Evolutionary conservation across 164 flowering plant species (phyloP), one percentile per base, ranked within the genome.

Genomic region (Platanus orientalis): DNA sequence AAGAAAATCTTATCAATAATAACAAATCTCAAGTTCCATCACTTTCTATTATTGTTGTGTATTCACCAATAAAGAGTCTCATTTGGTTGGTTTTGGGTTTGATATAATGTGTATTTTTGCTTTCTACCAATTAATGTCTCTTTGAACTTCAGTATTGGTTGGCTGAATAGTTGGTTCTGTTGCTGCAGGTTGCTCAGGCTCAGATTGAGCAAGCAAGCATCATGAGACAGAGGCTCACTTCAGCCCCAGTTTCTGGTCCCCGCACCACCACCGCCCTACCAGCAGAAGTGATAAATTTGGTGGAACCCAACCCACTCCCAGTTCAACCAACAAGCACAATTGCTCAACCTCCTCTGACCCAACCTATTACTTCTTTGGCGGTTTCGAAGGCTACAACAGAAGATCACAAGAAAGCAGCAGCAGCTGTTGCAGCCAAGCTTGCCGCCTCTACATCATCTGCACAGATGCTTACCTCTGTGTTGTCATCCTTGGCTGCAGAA

Each of bases 371-470:
- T 53, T 76, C 84, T 25, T 82, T 76, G 67, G 71, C 81, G 4
- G 62, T 73, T 48, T 6, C 72, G 16, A 74, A 39, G 58, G 19
- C 72, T 16, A 62, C 71, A 47, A 87, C 77, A 34, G 92, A 84
- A 57, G 83, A 78, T 26, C 78, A 72, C 61, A 85, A 80, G 71
- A 83, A 76, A 73, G 79, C 86, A 5, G 83, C 86, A 26, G 96
- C 93, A 42, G 89, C 88, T 60, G 79, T 89, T 59, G 91, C 87
- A 34, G 96, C 96, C 64, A 87, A 80, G 67, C 86, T 89, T 58
- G 71, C 93, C 30, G 88, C 96, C 20, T 87, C 92, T 24, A 73
- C 91, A 61, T 84, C 93, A 23, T 87, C 91, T 4, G 90, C 89
- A 0, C 89, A 84, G 72, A 87, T 89, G 87, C 82, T 89, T 49